A percentile compares a stretch with the other conserved stretches of the same genome.
Conservation (phyloP, 164 flowering plant genomes). For the Vitis rotundifolia region DNA sequence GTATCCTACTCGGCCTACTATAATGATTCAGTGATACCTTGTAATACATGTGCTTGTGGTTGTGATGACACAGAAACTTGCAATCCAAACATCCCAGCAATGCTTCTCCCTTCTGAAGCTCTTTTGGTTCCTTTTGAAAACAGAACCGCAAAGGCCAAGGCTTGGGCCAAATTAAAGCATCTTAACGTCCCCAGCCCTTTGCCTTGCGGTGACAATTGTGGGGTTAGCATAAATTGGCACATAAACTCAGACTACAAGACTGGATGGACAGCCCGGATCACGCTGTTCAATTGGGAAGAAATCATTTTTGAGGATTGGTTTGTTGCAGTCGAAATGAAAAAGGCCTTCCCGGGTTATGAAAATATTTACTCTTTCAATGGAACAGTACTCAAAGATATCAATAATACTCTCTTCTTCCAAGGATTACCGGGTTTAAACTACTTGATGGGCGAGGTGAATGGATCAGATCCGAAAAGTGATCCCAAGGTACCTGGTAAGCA, state of each 20-base stretch:
- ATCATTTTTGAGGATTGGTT: conserved; percentile 54
- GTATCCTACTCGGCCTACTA: conserved; percentile 67
- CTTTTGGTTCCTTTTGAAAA: conserved; percentile 62
- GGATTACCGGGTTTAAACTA: conserved; percentile 58
- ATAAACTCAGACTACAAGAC: conserved; percentile 42
- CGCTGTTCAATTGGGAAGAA: conserved; percentile 68
- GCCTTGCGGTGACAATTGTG: conserved; percentile 67
- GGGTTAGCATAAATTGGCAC: conserved; percentile 74
- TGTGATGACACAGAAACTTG: conserved; percentile 37
- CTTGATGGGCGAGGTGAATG: conserved; percentile 57
- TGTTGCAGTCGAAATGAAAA: conserved; percentile 53
- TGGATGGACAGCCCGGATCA: conserved; percentile 68
- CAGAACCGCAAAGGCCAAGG: conserved; percentile 38
- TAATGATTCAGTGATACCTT: conserved; percentile 57
- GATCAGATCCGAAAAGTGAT: conserved; percentile 48
- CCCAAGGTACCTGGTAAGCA: conserved; percentile 80
- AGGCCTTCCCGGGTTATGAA: conserved; percentile 52
- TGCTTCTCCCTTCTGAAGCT: conserved; percentile 56
- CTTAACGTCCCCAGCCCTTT: conserved; percentile 25
- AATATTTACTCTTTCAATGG: conserved; percentile 72
- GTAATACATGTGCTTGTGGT: conserved; percentile 73
- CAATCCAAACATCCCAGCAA: conserved; percentile 27
- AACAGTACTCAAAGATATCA: conserved; percentile 28
- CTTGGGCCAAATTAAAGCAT: conserved; percentile 51
- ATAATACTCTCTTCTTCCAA: conserved; percentile 71